These are phyloP conservation scores for Hemileia vastatrix DNA, from an alignment of 1,284 basidiomycete genomes.

Conservation along the genomic window DNA sequence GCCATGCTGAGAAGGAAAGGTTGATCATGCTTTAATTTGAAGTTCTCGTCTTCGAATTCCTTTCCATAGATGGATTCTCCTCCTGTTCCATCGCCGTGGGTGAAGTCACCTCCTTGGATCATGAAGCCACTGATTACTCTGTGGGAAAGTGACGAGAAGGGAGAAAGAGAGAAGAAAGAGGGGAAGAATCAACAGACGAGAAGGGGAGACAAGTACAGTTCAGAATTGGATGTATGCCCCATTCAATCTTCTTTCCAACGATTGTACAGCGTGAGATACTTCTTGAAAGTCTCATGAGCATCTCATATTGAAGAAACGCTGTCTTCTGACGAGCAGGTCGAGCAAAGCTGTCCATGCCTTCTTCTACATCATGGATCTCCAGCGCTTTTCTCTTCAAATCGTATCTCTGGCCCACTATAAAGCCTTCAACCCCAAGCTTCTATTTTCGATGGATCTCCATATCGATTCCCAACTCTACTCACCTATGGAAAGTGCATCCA, in stretches of 20 bases:
- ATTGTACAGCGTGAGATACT: neutral
- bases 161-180: neutral
- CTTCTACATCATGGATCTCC: neutral
- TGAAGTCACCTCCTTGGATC: constrained; percentile 52
- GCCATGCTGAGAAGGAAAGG: constrained; percentile 86
- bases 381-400: neutral
- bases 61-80: constrained; percentile 82
- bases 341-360: no score
- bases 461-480: constrained; percentile 14
- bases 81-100: constrained; percentile 71
- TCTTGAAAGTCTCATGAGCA: constrained; percentile 2
- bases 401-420: no score
- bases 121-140: constrained; percentile 35
- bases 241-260: constrained; percentile 14
- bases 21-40: constrained; percentile 61
- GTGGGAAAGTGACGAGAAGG: constrained; percentile 11
- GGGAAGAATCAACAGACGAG: constrained; percentile 3
- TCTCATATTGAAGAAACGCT: neutral
- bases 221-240: constrained; percentile 4
- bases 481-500: constrained; percentile 18
- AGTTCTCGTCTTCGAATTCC: constrained; percentile 56
- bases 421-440: no score
- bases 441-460: neutral
- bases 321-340: no score
- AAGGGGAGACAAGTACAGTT: neutral